Evolutionary conservation across 2,329 filamentous ascomycete genomes (phyloP).

Genomic region (Microdochium bolleyi): DNA sequence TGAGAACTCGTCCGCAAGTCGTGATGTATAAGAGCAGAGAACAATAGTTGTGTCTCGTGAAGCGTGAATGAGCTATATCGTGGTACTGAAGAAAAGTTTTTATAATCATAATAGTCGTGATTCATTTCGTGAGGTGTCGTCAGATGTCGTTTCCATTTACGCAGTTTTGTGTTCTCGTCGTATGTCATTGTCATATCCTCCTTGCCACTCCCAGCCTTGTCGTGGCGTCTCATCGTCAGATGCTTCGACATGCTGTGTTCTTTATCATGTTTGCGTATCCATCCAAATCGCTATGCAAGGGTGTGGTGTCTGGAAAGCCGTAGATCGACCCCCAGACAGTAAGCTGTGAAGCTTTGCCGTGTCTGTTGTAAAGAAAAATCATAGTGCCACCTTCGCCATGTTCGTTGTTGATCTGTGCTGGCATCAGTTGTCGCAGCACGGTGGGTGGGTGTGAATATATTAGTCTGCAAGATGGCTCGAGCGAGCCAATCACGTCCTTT

Average conservation of each 20-base stretch:
- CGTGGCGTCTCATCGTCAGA: not conserved
- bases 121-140: not conserved
- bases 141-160: not conserved
- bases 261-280: not conserved
- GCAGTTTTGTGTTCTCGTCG: not conserved
- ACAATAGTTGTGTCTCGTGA: not conserved
- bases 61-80: not conserved
- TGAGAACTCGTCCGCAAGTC: no score
- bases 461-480: slow-evolving; percentile 8
- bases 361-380: slow-evolving; percentile 22
- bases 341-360: slow-evolving; percentile 28
- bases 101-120: not conserved
- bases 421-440: not conserved
- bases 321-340: slow-evolving; percentile 4
- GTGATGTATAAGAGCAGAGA: not conserved
- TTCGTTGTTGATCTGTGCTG: not conserved
- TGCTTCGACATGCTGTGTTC: not conserved
- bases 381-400: slow-evolving; percentile 2
- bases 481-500: not conserved
- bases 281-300: not conserved
- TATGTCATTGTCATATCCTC: not conserved
- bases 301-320: not conserved
- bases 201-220: not conserved
- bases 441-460: slow-evolving; percentile 5
- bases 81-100: not conserved